Conservation (phyloP, 179 eudicot species). For the Spinacia oleracea region DNA sequence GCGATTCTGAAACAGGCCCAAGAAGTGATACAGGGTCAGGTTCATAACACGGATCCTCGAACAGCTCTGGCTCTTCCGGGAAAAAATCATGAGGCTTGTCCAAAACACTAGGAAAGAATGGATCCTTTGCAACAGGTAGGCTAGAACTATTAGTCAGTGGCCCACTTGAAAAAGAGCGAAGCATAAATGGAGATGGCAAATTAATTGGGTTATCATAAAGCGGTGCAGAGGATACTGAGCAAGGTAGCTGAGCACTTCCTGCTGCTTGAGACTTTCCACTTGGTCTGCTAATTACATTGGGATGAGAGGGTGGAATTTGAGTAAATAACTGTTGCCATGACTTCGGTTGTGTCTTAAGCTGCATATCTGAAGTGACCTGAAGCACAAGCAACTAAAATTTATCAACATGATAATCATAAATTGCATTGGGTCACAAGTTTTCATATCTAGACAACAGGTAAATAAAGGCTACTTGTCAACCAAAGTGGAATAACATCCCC, state of each 20-base stretch:
- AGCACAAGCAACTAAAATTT: constrained; percentile 19
- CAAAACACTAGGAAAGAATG: constrained; percentile 51
- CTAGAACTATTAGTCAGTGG: constrained; percentile 46
- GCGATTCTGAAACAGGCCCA: constrained; percentile 97
- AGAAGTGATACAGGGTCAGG: constrained; percentile 93
- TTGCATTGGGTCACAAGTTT: background rate
- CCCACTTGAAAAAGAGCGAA: constrained; percentile 57
- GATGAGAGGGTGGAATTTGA: constrained; percentile 51
- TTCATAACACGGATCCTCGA: constrained; percentile 97
- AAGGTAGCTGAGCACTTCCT: constrained; percentile 47
- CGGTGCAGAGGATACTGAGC: constrained; percentile 46
- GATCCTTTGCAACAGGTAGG: constrained; percentile 54
- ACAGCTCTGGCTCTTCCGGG: constrained; percentile 84
- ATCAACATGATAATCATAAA: constrained; percentile 11
- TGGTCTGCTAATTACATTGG: constrained; percentile 80
- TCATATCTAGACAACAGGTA: background rate
- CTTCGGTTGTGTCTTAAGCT: constrained; percentile 61
- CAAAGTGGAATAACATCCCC: background rate
- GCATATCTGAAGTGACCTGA: constrained; percentile 74
- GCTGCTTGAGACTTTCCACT: constrained; percentile 55
- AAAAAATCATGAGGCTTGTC: constrained; percentile 54
- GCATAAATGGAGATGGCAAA: constrained; percentile 72
- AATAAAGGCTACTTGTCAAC: background rate
- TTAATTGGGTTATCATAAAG: constrained; percentile 77
- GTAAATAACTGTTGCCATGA: constrained; percentile 96